Evolutionary conservation across 2,329 filamentous ascomycete species (phyloP), one percentile per base, ranked within the genome.

Genomic region (Aspergillus caelatus): DNA sequence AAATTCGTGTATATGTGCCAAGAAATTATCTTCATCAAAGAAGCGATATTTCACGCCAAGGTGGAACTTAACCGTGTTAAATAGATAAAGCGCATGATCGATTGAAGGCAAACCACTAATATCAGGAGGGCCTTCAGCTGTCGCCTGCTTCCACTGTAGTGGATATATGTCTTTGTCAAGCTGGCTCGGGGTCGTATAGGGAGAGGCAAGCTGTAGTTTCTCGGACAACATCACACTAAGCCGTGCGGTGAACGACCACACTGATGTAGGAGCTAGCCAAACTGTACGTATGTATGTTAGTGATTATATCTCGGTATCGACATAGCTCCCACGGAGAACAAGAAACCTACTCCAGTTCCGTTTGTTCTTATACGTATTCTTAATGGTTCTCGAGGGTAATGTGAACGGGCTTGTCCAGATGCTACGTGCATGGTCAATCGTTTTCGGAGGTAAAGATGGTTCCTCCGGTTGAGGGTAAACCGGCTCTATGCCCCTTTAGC

Each of bases 51-150:
- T 74, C 26, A 79, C 76, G 4, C 77, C 74, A 0, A 80, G 71
- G 19, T 80, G 78, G 28, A 79, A 80, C 19, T 79, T 78, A 58
- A 79, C 77, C 1, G 66, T 71, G 48, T 71, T 67, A 61, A 70
- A 68, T 16, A 71, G 65, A 61, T 71, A 70, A 1, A 68, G 39
- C 12, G 70, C 67, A 39, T 71, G 60, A 48, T 71, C 68, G 11
- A 71, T 60, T 11, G 78, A 78, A 0, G 78, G 78, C 0, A 80
- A 60, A 2, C 73, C 72, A 11, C 64, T 71, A 0, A 77, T 73
- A 30, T 80, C 77, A 1, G 74, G 74, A 0, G 62, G 62, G 0
- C 70, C 69, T 23, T 67, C 61, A 6, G 55, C 32, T 4, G 66
- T 23, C 2, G 46, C 28, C 2, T 61, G 54, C 16, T 52, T 60